phyloP scores from a whole-genome alignment of 495 filamentous ascomycete species.

The Xylaria acuta region DNA sequence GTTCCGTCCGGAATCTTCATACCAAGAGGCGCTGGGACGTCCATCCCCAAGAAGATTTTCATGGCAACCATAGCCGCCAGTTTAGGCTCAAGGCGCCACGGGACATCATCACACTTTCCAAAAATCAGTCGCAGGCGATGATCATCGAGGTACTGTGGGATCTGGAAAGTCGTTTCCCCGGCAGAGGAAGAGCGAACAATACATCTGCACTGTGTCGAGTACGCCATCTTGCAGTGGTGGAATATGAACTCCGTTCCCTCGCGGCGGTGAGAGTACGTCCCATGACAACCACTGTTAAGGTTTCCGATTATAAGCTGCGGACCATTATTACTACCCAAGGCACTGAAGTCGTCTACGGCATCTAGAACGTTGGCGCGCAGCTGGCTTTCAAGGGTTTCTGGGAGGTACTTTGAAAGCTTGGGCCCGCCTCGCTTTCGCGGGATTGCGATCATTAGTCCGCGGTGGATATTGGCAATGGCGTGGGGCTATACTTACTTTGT shows the following conservation, averaged over 20 bases:
- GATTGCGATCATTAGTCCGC: background rate
- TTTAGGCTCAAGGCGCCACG: slow-evolving; percentile 22
- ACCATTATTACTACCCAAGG: background rate
- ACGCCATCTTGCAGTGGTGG: slow-evolving; percentile 20
- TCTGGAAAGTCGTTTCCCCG: background rate
- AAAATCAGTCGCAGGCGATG: slow-evolving; percentile 18
- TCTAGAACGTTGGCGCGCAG: slow-evolving; percentile 21
- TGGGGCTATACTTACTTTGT: background rate
- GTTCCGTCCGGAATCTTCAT: background rate
- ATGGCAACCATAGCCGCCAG: slow-evolving; percentile 32
- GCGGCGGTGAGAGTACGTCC: background rate
- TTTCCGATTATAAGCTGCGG: slow-evolving; percentile 30
- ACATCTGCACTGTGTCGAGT: slow-evolving; percentile 22
- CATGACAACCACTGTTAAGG: slow-evolving; percentile 17
- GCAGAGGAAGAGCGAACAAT: background rate
- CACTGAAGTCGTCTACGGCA: background rate
- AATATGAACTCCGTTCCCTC: slow-evolving; percentile 22
- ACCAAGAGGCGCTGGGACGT: slow-evolving; percentile 17
- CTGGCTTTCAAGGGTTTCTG: slow-evolving; percentile 14
- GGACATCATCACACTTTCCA: background rate
- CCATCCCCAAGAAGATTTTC: slow-evolving; percentile 31
- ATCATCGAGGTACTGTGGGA: slow-evolving; percentile 11
- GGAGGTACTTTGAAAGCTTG: background rate
- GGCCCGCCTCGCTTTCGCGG: background rate
- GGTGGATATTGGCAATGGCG: background rate